Evolutionary conservation across 352 stramenopile species (phyloP), one percentile per base, ranked within the genome.

Genomic region (Bremia lactucae): DNA sequence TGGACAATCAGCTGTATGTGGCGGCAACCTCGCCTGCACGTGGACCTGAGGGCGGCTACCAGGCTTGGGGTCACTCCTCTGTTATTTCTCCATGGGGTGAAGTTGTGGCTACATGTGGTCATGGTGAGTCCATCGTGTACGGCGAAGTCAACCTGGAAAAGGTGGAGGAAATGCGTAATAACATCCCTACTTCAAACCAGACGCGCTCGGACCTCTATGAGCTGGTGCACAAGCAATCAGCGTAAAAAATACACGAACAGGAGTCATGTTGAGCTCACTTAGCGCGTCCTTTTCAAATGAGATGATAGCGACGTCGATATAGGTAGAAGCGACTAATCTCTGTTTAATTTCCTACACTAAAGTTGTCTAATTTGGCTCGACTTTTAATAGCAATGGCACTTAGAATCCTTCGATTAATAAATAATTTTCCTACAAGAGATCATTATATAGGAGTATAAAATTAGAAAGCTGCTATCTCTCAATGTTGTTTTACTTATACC

Each of bases 41-140:
- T 48, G 94, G 89, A 13, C 77, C 81, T 2, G 72, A 98, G 56
- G 84, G 86, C 7, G 85, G 93, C 31, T 99, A 99, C 72, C 95
- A 98, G 54, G 96, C 96, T 2, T 99, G 95, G 95, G 97, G 97
- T 20, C 96, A 99, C 77, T 98, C 89, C 21, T 96, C 91, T 0
- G 77, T 97, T 8, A 77, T 99, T 14, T 96, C 87, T 20, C 97
- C 96, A 0, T 99, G 96, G 96, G 96, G 96, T 13, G 88, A 97
- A 38, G 82, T 99, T 14, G 60, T 99, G 6, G 89, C 89, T 19
- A 98, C 89, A 2, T 97, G 88, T 35, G 94, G 87, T 19, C 87
- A 98, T 62, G 72, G 68, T 7, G 81, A 94, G 31, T 74, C 68
- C 11, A 87, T 99, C 42, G 89, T 99, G 18, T 82, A 97, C 46